Conservation (phyloP, 163 green algal species). For the Chlorella variabilis region DNA sequence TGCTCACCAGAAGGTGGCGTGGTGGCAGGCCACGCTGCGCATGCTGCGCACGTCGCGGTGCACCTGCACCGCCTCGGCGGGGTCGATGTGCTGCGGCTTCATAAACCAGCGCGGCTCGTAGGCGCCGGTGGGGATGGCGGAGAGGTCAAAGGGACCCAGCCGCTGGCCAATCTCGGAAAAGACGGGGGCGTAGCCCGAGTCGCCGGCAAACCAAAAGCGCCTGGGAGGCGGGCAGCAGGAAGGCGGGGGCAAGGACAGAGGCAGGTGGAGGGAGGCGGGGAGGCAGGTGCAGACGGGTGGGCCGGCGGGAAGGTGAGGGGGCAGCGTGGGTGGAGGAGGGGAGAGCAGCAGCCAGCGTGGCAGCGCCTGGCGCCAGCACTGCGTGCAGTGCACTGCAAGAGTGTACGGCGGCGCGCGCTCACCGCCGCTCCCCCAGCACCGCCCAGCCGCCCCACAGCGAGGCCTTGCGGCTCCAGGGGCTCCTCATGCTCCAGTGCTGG, state of each 20-base stretch:
- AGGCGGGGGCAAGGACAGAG: too few relatives aligned
- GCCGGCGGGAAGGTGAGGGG: background rate
- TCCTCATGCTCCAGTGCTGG: conserved; percentile 77
- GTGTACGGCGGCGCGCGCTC: background rate
- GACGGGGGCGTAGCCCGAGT: conserved; percentile 79
- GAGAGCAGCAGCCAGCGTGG: too few relatives aligned
- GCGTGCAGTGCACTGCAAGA: too few relatives aligned
- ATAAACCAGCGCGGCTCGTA: conserved; percentile 72
- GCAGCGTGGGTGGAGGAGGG: too few relatives aligned
- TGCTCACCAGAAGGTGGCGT: conserved; percentile 72
- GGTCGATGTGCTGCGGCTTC: conserved; percentile 69
- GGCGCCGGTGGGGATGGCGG: conserved; percentile 80
- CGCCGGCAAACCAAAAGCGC: conserved; percentile 74
- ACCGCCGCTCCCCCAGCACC: conserved; percentile 43
- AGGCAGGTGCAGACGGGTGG: background rate
- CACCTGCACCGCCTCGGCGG: conserved; percentile 75
- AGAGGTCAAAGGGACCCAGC: conserved; percentile 78
- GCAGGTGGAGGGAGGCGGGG: background rate
- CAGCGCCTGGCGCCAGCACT: too few relatives aligned
- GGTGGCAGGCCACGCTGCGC: conserved; percentile 75
- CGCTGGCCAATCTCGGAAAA: conserved; percentile 78
- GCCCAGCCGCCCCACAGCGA: conserved; percentile 83
- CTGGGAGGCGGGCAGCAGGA: background rate
- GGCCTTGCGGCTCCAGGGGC: conserved; percentile 54
- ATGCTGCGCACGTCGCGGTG: conserved; percentile 62